Conservation (phyloP, 352 stramenopile genomes). For the Hyaloperonospora brassicae region DNA sequence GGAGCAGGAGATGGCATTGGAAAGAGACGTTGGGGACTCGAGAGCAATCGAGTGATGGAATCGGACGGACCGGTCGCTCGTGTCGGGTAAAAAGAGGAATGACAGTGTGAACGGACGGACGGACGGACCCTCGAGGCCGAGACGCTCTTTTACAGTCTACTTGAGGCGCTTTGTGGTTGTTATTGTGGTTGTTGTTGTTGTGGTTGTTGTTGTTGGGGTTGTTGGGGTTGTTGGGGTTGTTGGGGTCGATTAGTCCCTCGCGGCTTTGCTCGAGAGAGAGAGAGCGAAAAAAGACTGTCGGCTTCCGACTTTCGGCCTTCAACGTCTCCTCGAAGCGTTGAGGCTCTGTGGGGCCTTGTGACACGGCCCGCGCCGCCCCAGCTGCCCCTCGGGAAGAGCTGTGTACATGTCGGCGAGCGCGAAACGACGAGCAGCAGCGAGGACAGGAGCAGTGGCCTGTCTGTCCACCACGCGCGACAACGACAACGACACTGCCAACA, state of each 20-base stretch:
- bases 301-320: too few species aligned
- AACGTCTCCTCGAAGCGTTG: constrained; percentile 16
- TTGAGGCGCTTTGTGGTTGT: constrained; percentile 8
- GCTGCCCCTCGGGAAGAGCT: constrained; percentile 25
- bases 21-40: too few species aligned
- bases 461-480: neutral
- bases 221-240: too few species aligned
- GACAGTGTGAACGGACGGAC: constrained; percentile 23
- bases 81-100: constrained; percentile 14
- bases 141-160: constrained; percentile 25
- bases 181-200: too few species aligned
- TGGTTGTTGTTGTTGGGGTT: too few species aligned
- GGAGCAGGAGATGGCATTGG: too few species aligned
- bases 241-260: too few species aligned
- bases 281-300: too few species aligned
- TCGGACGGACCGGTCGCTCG: constrained; percentile 5
- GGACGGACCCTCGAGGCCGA: neutral
- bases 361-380: constrained; percentile 11
- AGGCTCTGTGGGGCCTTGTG: constrained; percentile 16
- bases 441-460: neutral
- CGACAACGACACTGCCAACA: neutral
- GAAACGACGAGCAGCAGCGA: constrained; percentile 26
- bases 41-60: too few species aligned
- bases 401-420: constrained; percentile 13
- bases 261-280: too few species aligned